Percentiles rank a stretch among this genome's conserved stretches.
phyloP scores from a whole-genome alignment of 805 yeast genomes.

The Cyberlindnera meyerae region DNA sequence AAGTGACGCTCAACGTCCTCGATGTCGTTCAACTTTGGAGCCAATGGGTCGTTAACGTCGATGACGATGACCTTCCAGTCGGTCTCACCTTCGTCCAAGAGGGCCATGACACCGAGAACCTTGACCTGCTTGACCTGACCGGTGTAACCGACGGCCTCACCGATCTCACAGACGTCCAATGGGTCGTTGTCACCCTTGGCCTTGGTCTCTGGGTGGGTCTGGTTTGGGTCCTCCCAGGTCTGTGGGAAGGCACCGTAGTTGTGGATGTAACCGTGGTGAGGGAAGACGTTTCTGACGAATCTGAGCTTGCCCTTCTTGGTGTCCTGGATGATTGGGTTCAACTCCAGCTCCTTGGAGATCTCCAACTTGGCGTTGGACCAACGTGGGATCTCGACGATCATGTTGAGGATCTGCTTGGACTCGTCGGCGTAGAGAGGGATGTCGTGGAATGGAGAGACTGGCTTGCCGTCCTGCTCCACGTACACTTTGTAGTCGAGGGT shows the following conservation, averaged over 20 bases:
- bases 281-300: conserved; percentile 74
- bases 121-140: conserved; percentile 68
- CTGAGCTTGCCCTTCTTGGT: conserved; percentile 68
- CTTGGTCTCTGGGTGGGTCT: conserved; percentile 35
- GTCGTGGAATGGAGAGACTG: conserved; percentile 86
- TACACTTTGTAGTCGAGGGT: conserved; percentile 88
- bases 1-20: conserved; percentile 61
- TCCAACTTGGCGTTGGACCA: conserved; percentile 86
- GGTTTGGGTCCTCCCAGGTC: conserved; percentile 96
- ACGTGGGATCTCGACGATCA: conserved; percentile 74
- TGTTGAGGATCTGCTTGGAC: conserved; percentile 43
- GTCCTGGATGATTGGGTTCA: conserved; percentile 82
- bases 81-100: conserved; percentile 90
- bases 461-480: conserved; percentile 90
- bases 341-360: conserved; percentile 48
- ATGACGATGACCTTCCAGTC: conserved; percentile 90
- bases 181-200: conserved; percentile 91
- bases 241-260: conserved; percentile 89
- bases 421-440: conserved; percentile 50
- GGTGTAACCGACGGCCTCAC: conserved; percentile 41
- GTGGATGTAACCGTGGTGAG: conserved; percentile 79
- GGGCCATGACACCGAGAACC: conserved; percentile 70
- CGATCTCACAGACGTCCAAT: conserved; percentile 84
- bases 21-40: conserved; percentile 53
- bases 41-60: conserved; percentile 61